These are phyloP conservation scores for Gaultheria prostrata DNA, from an alignment of 148 eudicot species.

Conservation along the genomic window DNA sequence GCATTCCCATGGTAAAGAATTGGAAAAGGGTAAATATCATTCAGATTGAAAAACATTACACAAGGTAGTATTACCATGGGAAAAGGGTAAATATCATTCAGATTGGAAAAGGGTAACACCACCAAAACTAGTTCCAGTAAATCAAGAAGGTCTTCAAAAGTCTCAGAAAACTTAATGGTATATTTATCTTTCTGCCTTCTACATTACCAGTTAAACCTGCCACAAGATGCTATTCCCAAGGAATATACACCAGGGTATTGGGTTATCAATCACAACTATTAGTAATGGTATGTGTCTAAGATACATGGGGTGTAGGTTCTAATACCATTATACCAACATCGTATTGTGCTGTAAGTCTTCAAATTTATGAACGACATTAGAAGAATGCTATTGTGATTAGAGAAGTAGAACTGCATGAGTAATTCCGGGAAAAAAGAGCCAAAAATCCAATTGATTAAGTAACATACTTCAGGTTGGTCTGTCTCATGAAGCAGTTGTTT, in stretches of 20 bases:
- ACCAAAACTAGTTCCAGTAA: background rate
- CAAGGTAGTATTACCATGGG: too few relatives aligned
- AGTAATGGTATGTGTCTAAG: background rate
- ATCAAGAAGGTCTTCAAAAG: background rate
- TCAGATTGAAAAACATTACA: background rate
- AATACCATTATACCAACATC: background rate
- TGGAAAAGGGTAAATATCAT: background rate
- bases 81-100: background rate
- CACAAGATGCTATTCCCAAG: background rate
- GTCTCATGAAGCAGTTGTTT: conserved; percentile 95
- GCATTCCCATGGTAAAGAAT: conserved; percentile 3
- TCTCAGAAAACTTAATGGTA: background rate
- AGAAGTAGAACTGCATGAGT: background rate
- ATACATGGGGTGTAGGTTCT: background rate
- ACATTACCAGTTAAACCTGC: background rate
- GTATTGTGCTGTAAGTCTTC: background rate
- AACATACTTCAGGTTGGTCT: conserved; percentile 93
- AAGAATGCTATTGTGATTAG: background rate
- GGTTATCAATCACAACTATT: background rate
- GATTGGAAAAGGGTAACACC: background rate
- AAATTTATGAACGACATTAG: background rate
- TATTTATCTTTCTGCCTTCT: background rate
- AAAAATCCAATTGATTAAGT: conserved; percentile 7
- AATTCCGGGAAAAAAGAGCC: background rate
- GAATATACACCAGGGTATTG: background rate